Conservation (phyloP, 495 filamentous ascomycete genomes). For the Aspergillus sclerotioniger region DNA sequence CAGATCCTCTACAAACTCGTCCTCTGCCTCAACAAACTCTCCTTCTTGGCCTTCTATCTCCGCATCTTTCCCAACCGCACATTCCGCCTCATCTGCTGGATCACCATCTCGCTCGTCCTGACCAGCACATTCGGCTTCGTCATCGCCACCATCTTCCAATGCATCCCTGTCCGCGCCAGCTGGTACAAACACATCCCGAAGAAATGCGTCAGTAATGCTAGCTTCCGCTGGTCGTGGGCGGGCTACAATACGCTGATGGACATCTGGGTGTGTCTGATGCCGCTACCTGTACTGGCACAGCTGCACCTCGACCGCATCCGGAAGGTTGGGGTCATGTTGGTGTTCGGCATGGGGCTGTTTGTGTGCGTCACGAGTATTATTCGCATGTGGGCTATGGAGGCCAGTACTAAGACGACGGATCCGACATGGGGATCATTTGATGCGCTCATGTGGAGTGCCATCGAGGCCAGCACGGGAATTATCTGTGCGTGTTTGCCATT, state of each 20-base stretch:
- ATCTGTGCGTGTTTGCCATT: conserved; percentile 29
- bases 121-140: conserved; percentile 23
- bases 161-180: conserved; percentile 36
- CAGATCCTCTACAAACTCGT: conserved; percentile 40
- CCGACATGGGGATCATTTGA: conserved; percentile 21
- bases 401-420: conserved; percentile 24
- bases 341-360: conserved; percentile 35
- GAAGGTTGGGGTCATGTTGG: conserved; percentile 33
- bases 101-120: conserved; percentile 17
- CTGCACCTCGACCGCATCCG: conserved; percentile 42
- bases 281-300: conserved; percentile 36
- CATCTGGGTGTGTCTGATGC: conserved; percentile 38
- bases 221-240: conserved; percentile 24
- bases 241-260: conserved; percentile 38
- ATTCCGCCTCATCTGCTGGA: conserved; percentile 27
- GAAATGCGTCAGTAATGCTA: conserved; percentile 19
- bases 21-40: conserved; percentile 34
- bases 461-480: conserved; percentile 25
- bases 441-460: conserved; percentile 27
- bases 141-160: conserved; percentile 44
- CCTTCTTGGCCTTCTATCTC: conserved; percentile 36
- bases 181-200: conserved; percentile 30
- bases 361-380: conserved; percentile 26
- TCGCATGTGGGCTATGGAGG: conserved; percentile 26
- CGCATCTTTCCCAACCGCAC: conserved; percentile 29